Evolutionary conservation across 768 basidiomycete species (phyloP).

Genomic region (Russula sp.): DNA sequence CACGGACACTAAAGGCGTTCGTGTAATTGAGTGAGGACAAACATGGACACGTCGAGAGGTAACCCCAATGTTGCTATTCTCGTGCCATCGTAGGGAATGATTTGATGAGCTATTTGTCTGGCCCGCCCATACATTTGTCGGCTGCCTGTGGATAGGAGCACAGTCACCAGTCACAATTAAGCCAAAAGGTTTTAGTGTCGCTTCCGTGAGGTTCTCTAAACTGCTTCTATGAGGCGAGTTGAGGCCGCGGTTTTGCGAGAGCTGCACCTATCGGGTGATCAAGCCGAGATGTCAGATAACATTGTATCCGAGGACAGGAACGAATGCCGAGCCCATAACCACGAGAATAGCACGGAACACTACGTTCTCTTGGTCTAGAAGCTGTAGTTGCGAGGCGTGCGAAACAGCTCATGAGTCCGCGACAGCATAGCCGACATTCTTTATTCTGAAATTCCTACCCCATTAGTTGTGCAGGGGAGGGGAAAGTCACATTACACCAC

Average conservation of each 20-base stretch:
- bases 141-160: neutral
- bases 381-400: neutral
- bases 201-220: neutral
- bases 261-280: neutral
- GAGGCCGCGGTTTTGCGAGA: neutral
- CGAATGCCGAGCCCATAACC: neutral
- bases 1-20: neutral
- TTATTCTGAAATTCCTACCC: neutral
- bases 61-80: neutral
- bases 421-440: neutral
- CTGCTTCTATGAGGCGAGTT: constrained; percentile 7
- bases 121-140: neutral
- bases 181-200: neutral
- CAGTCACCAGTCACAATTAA: neutral
- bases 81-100: neutral
- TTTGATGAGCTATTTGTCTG: no score
- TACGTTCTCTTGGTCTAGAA: neutral
- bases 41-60: neutral
- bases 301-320: constrained; percentile 5
- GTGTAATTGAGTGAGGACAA: neutral
- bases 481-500: neutral
- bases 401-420: neutral
- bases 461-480: no score
- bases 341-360: neutral
- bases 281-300: neutral